Evolutionary conservation across 192 early-diverging fungal species (phyloP).

Genomic region (Linnemannia elongata): DNA sequence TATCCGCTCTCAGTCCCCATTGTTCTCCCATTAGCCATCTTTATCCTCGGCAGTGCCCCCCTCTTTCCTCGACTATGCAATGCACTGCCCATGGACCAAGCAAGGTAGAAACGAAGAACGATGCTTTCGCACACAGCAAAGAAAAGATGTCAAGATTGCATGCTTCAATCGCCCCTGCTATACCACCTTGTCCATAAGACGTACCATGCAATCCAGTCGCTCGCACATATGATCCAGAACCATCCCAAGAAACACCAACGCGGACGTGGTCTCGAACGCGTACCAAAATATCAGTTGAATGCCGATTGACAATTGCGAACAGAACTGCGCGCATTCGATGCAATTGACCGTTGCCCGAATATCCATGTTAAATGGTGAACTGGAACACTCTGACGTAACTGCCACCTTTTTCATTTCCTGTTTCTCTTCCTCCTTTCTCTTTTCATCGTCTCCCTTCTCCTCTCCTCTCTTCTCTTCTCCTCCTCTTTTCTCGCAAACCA

Average conservation of each 20-base stretch:
- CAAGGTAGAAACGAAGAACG: not conserved
- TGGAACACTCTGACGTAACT: too few species aligned
- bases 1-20: not conserved
- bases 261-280: not conserved
- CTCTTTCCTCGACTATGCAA: not conserved
- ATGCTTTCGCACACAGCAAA: not conserved
- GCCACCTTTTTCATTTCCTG: too few species aligned
- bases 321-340: not conserved
- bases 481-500: too few species aligned
- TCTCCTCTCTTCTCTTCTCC: not conserved
- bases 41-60: not conserved
- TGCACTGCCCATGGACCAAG: slow-evolving; percentile 4
- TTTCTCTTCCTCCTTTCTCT: too few species aligned
- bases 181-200: not conserved
- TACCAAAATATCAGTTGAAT: not conserved
- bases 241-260: not conserved
- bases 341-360: not conserved
- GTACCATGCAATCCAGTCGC: not conserved
- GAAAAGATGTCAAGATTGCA: not conserved
- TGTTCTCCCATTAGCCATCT: not conserved
- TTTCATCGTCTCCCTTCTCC: not conserved
- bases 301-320: not conserved
- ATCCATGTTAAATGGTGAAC: too few species aligned
- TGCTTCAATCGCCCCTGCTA: not conserved
- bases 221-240: not conserved